Evolutionary conservation across 441 rosid species (phyloP).

Genomic region (Sinapis alba): DNA sequence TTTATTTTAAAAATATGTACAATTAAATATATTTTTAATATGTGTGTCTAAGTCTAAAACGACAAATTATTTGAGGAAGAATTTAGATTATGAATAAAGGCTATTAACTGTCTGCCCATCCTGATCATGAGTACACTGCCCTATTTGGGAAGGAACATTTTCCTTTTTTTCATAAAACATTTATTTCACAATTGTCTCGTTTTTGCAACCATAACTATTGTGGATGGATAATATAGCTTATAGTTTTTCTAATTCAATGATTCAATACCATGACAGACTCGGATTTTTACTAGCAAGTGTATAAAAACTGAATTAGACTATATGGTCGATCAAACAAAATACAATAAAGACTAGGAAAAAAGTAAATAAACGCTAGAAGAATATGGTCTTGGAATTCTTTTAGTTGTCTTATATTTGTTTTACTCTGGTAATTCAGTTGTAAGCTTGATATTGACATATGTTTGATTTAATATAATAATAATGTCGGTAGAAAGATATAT

Average conservation of each 20-base stretch:
- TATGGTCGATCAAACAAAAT: background rate
- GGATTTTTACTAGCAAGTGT: no score
- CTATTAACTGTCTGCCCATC: background rate
- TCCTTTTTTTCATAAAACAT: background rate
- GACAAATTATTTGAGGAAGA: background rate
- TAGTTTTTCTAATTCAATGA: background rate
- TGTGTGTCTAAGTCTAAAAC: no score
- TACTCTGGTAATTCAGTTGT: background rate
- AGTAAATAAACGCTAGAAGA: no score
- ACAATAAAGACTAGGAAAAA: background rate
- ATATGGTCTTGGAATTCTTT: no score
- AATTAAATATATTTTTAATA: no score
- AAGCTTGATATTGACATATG: background rate
- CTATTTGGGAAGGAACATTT: background rate
- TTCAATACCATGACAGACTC: background rate
- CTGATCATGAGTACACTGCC: background rate
- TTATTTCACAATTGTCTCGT: background rate
- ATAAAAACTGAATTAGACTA: background rate
- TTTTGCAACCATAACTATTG: background rate
- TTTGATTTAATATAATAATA: background rate
- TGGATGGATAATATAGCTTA: background rate
- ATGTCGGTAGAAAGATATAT: background rate
- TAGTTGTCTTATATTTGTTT: no score
- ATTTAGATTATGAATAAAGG: background rate
- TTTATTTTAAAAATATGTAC: no score